Base-by-base conservation (phyloP, 2,329 filamentous ascomycete species). In the Monilinia vaccinii-corymbosi region DNA sequence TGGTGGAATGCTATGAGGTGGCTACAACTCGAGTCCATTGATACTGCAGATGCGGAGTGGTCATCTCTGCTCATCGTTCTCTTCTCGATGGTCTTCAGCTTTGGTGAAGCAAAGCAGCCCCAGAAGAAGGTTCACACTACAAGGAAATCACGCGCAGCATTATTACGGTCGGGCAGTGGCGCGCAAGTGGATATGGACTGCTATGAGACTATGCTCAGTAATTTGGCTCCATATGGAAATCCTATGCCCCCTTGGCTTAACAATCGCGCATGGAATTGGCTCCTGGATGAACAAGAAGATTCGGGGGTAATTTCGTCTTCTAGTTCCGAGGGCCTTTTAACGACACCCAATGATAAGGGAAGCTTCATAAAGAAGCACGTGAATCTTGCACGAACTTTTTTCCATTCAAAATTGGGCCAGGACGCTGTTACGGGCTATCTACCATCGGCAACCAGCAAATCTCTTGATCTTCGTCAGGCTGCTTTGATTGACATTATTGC, bases 1-100 rank as follows among this genome's bases (percentile, higher is more conserved):
- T 92, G 88, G 87, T 88, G 88, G 81, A 85, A 89, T 69, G 79
- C 83, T 23, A 81, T 88, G 73, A 82, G 84, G 63, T 93, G 88
- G 88, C 75, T 89, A 45, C 75, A 75, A 34, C 69, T 73, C 13
- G 78, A 79, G 60, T 75, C 78, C 4, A 73, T 78, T 4, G 69
- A 75, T 9, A 70, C 77, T 16, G 72, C 73, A 4, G 79, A 87
- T 63, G 60, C 75, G 1, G 89, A 92, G 71, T 92, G 88, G 88
- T 87, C 86, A 4, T 82, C 85, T 2, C 71, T 88, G 50, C 77
- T 84, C 3, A 78, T 88, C 11, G 76, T 87, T 11, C 72, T 92
- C 3, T 79, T 90, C 49, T 76, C 82, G 4, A 78, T 88, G 61
- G 87, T 83, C 56, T 73, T 90, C 18, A 80, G 79, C 11, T 78